Base-by-base conservation (phyloP, 1,284 basidiomycete species). In the Pseudozyma flocculosa region DNA sequence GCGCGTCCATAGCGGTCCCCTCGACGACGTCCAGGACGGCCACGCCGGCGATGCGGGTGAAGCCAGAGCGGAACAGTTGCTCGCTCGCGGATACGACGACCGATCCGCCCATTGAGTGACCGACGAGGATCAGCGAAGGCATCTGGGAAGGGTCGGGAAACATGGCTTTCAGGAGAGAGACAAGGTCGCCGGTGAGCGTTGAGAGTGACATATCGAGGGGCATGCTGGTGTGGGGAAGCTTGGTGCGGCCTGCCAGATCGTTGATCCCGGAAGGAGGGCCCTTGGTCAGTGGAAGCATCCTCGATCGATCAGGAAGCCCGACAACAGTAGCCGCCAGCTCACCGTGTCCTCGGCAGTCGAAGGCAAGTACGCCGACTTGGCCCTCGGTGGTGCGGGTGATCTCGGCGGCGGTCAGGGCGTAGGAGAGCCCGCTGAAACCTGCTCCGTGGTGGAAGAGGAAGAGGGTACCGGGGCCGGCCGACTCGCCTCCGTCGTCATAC, bases 21-120 rank as follows among this genome's bases (percentile, higher is more conserved):
- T 99, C 94, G 0, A 99, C 95, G 8, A 97, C 92, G 70, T 98
- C 95, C 1, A 99, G 81, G 1, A 96, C 92, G 1, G 85, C 85
- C 1, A 96, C 87, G 0, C 95, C 94, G 0, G 85, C 83, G 0
- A 96, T 82, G 1, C 48, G 52, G 9, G 46, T 50, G 21, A 61
- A 51, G 18, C 50, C 41, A 15, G 50, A 45, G 13, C 45, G 40
- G 4, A 56, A 49, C 0, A 77, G 54, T 9, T 56, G 55, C 29
- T 70, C 63, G 4, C 63, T 61, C 2, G 71, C 63, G 13, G 70
- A 56, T 2, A 68, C 64, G 14, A 68, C 70, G 1, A 72, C 58
- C 0, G 63, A 47, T 9, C 79, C 70, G 17, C 79, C 80, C 80
- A 81, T 80, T 10, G 76, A 79, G 40, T 81, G 80, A 0, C 80